Evolutionary conservation across 768 basidiomycete species (phyloP).

Genomic region (Lentinus tigrinus): DNA sequence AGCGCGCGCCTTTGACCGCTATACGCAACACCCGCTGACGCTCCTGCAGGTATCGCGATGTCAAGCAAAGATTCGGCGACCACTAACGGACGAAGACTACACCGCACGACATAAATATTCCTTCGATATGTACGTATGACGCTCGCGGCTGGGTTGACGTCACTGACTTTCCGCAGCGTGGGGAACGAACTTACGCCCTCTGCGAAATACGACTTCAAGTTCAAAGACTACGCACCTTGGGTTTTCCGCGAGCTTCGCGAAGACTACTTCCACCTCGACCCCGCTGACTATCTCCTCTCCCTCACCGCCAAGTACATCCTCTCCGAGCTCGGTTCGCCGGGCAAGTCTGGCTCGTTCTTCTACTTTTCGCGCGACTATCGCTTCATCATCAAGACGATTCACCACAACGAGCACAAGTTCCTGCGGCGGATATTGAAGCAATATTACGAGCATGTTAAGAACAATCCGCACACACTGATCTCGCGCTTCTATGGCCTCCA

Average conservation of each 20-base stretch:
- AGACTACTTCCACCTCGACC: slow-evolving; percentile 92
- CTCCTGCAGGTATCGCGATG: slow-evolving; percentile 82
- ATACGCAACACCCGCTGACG: neutral
- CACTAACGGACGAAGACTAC: slow-evolving; percentile 85
- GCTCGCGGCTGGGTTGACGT: neutral
- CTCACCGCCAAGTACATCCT: slow-evolving; percentile 97
- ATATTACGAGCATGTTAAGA: slow-evolving; percentile 83
- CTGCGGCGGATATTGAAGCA: slow-evolving; percentile 77
- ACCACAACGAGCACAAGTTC: slow-evolving; percentile 92
- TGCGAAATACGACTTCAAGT: slow-evolving; percentile 98
- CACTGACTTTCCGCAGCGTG: slow-evolving; percentile 48
- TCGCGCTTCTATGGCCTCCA: slow-evolving; percentile 97
- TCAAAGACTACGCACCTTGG: slow-evolving; percentile 99
- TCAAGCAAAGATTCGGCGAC: slow-evolving; percentile 90
- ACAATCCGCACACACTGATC: slow-evolving; percentile 90
- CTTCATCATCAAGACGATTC: slow-evolving; percentile 99
- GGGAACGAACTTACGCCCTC: slow-evolving; percentile 98
- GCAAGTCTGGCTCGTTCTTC: slow-evolving; percentile 98
- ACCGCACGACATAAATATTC: slow-evolving; percentile 89
- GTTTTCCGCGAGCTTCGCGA: slow-evolving; percentile 95
- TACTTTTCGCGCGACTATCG: slow-evolving; percentile 99
- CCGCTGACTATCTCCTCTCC: slow-evolving; percentile 95
- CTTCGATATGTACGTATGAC: slow-evolving; percentile 84
- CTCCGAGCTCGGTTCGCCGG: slow-evolving; percentile 95
- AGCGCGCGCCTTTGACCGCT: slow-evolving; percentile 36